phyloP scores from a whole-genome alignment of 176 grass and related monocot genomes.

The Bonia amplexicaulis region DNA sequence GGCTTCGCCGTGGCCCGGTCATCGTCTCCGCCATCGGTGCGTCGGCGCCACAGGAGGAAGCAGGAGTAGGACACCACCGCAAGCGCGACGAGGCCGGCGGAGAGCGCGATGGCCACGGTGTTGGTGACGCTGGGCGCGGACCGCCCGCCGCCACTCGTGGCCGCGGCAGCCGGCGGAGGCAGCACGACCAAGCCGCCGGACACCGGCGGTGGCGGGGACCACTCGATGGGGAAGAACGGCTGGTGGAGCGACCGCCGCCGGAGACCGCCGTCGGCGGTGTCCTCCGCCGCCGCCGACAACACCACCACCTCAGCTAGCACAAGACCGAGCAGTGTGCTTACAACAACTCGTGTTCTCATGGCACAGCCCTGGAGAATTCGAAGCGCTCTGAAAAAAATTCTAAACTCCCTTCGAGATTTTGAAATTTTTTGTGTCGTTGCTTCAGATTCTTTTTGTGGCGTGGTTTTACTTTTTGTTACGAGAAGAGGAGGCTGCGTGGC shows the following conservation, averaged over 20 bases:
- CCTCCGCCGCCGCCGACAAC: background rate
- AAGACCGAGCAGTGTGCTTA: background rate
- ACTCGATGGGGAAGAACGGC: slow-evolving; percentile 51
- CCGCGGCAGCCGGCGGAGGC: background rate
- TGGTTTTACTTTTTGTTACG: background rate
- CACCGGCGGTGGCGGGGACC: slow-evolving; percentile 38
- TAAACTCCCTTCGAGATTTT: background rate
- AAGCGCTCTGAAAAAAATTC: background rate
- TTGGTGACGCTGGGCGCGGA: slow-evolving; percentile 33
- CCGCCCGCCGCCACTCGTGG: slow-evolving; percentile 8
- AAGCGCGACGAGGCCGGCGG: slow-evolving; percentile 31
- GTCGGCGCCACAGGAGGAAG: slow-evolving; percentile 45
- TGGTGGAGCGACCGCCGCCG: slow-evolving; percentile 51
- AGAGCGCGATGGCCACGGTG: slow-evolving; percentile 48
- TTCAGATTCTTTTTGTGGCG: slow-evolving; percentile 5
- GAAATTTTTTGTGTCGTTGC: background rate
- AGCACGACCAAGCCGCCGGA: background rate
- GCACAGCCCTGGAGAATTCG: background rate
- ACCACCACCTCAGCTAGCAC: background rate
- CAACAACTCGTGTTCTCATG: background rate
- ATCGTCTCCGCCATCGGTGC: background rate
- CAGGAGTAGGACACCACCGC: slow-evolving; percentile 37
- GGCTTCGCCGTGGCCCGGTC: background rate
- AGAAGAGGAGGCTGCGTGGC: background rate
- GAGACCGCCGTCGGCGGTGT: background rate